phyloP scores from a whole-genome alignment of 805 yeast species.

The Pichia gijzeniarum region DNA sequence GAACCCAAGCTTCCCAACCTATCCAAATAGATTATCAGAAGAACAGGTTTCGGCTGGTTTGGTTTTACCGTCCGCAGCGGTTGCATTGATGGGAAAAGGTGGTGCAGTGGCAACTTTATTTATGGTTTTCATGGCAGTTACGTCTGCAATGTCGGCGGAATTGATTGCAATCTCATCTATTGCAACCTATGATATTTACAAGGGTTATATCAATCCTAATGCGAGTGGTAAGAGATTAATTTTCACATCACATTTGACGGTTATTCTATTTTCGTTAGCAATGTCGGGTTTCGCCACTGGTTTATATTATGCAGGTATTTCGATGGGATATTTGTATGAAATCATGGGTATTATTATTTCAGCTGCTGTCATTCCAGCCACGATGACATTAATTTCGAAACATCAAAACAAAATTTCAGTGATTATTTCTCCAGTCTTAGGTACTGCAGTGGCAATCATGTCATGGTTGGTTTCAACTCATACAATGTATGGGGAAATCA shows the following conservation, averaged over 20 bases:
- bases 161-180: conserved; percentile 83
- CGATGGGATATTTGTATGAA: conserved; percentile 83
- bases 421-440: conserved; percentile 67
- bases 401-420: conserved; percentile 68
- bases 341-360: conserved; percentile 87
- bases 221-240: conserved; percentile 74
- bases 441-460: conserved; percentile 67
- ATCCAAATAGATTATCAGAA: conserved; percentile 57
- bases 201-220: conserved; percentile 69
- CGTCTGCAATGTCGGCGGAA: conserved; percentile 90
- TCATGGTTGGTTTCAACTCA: conserved; percentile 56
- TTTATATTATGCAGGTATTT: conserved; percentile 69
- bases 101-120: conserved; percentile 82
- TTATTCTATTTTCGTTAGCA: conserved; percentile 46
- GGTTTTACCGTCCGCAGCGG: conserved; percentile 73
- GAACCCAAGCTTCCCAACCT: conserved; percentile 71
- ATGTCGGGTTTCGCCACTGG: conserved; percentile 86
- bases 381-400: conserved; percentile 55
- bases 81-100: conserved; percentile 75
- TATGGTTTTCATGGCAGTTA: conserved; percentile 84
- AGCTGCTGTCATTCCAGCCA: conserved; percentile 77
- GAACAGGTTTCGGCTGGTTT: conserved; percentile 78
- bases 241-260: conserved; percentile 58
- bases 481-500: conserved; percentile 36
- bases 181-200: conserved; percentile 79